phyloP scores from a whole-genome alignment of 2,329 filamentous ascomycete genomes.

The Microcyclosporella mali region DNA sequence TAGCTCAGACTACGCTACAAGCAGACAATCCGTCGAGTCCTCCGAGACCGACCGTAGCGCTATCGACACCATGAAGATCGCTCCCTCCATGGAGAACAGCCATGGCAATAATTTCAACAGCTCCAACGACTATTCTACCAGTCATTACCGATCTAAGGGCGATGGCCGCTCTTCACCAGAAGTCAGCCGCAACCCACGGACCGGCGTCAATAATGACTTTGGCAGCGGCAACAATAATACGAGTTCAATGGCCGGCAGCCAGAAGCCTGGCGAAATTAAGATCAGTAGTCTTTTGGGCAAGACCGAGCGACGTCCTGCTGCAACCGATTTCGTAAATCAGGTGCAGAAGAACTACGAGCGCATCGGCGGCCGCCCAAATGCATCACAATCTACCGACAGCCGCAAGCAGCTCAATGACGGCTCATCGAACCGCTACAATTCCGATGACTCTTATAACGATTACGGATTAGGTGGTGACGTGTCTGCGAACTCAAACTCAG shows the following conservation, averaged over 20 bases:
- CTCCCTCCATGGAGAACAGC: not conserved
- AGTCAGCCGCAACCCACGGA: constrained; percentile 4
- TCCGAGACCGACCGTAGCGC: constrained; percentile 7
- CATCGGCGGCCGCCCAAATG: not conserved
- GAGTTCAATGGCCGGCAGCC: not conserved
- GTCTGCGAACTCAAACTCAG: too few species aligned
- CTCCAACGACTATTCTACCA: not conserved
- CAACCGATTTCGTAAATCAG: constrained; percentile 8
- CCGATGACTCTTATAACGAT: too few species aligned
- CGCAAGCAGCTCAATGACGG: too few species aligned
- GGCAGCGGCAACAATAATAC: constrained; percentile 1
- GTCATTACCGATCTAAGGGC: not conserved
- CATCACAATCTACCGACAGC: not conserved
- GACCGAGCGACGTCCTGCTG: constrained; percentile 1
- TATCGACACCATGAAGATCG: constrained; percentile 8
- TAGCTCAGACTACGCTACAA: constrained; percentile 5
- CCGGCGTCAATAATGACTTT: constrained; percentile 4
- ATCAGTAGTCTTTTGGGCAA: not conserved
- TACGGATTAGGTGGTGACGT: too few species aligned
- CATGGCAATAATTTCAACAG: constrained; percentile 2
- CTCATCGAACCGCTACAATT: too few species aligned
- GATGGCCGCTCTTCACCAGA: not conserved
- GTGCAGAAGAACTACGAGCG: constrained; percentile 5
- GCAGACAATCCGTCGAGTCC: constrained; percentile 3
- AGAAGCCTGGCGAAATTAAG: not conserved